Base-by-base conservation (phyloP, 1,284 basidiomycete species). In the Heliocybe sulcata region DNA sequence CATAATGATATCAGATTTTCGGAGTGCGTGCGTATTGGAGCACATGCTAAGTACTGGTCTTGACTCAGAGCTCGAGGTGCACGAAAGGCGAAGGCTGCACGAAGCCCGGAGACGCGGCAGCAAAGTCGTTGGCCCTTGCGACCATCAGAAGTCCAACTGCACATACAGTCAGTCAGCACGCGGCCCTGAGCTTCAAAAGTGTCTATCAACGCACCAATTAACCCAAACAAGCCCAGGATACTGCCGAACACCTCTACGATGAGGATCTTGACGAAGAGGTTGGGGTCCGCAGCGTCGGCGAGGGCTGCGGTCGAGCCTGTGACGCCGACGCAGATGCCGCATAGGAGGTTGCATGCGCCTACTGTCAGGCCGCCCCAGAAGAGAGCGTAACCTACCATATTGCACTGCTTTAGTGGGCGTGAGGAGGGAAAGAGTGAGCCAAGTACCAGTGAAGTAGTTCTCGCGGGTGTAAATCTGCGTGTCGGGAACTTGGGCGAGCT, bases 351-450 rank as follows among this genome's bases (percentile, higher is more conserved):
- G 72, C 94, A 97, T 3, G 83, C 65, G 16, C 92, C 94, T 51
- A 95, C 93, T 1, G 92, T 93, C 51, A 97, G 73, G 27, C 94
- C 94, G 42, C 94, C 94, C 88, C 94, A 97, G 78, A 98, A 98
- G 56, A 97, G 79, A 1, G 94, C 86, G 64, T 83, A 97, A 10
- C 93, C 38, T 42, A 16, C 29, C 92, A 23, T 55, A 35, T 19
- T 42, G 27, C 19, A 11, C 12, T 35, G 31, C 23, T 19, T 14
- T 27, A 26, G 25, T 35, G 6, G 2, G 55, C 50, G 23, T 26
- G 56, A 27, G 22, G 31, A 27, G 29, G 20, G 52, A 35, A 29
- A 6, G 38, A 16, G 12, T 6, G 19, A 42, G n/a, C 8, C 38
- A n/a, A n/a, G 48, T 57, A 87, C 91, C 91, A 12, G 94, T 96